Conservation (phyloP, 305 asterid genomes). For the Striga hermonthica region DNA sequence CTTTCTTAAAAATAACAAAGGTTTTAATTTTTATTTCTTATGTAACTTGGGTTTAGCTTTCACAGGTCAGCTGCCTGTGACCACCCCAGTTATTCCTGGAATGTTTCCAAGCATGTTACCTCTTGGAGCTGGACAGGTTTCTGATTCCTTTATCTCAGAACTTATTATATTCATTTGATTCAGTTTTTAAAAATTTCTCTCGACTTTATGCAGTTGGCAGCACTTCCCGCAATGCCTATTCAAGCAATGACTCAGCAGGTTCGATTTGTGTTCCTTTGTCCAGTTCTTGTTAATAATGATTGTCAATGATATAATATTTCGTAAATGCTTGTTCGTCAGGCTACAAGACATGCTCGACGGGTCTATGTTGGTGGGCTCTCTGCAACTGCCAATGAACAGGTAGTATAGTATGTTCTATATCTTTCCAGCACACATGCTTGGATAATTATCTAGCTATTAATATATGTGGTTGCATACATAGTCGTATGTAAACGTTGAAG, state of each 20-base stretch:
- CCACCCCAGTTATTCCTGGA: slow-evolving; percentile 59
- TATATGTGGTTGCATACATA: no score
- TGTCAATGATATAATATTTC: slow-evolving; percentile 2
- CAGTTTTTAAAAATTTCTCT: slow-evolving; percentile 16
- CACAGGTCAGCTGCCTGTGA: slow-evolving; percentile 70
- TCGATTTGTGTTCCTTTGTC: slow-evolving; percentile 23
- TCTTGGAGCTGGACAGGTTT: slow-evolving; percentile 65
- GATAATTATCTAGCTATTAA: no score
- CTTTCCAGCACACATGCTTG: no score
- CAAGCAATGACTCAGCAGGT: slow-evolving; percentile 97
- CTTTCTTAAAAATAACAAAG: neutral
- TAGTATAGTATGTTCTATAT: slow-evolving; percentile 12
- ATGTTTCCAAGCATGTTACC: slow-evolving; percentile 67
- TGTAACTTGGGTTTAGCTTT: slow-evolving; percentile 30
- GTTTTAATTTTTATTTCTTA: slow-evolving; percentile 7
- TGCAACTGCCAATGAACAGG: slow-evolving; percentile 85
- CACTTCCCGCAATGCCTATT: slow-evolving; percentile 65
- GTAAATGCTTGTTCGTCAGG: slow-evolving; percentile 43
- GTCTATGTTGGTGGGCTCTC: slow-evolving; percentile 90
- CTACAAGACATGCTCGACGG: slow-evolving; percentile 84
- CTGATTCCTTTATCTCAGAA: neutral
- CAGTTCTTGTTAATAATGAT: neutral
- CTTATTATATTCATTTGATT: neutral
- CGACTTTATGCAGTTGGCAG: slow-evolving; percentile 48
- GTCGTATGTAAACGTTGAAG: no score